These are phyloP conservation scores for Peronospora belbahrii DNA, from an alignment of 352 stramenopile genomes.

Conservation along the genomic window DNA sequence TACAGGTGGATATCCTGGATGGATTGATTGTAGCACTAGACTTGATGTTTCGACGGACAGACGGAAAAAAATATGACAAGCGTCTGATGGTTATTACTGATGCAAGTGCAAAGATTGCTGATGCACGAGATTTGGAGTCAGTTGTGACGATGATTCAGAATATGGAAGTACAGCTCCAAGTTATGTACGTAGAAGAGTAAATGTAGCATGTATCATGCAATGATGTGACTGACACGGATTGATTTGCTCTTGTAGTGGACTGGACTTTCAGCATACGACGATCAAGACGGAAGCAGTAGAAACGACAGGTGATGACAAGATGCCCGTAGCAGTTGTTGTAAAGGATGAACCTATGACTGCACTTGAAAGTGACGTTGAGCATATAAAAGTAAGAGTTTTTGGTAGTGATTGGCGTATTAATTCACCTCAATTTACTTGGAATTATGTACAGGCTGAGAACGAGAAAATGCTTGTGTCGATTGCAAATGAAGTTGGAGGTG, in stretches of 20 bases:
- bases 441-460: constrained; percentile 47
- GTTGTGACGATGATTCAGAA: constrained; percentile 71
- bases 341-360: constrained; percentile 22
- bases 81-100: constrained; percentile 73
- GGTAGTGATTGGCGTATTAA: background rate
- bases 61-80: constrained; percentile 76
- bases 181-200: constrained; percentile 43
- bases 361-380: background rate
- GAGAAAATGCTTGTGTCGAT: constrained; percentile 85
- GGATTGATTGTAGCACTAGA: constrained; percentile 79
- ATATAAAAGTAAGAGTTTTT: constrained; percentile 19
- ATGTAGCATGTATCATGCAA: background rate
- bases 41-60: constrained; percentile 61
- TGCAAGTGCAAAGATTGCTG: constrained; percentile 47
- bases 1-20: constrained; percentile 62
- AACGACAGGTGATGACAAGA: constrained; percentile 21
- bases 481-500: constrained; percentile 52
- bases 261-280: constrained; percentile 59
- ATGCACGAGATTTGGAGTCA: constrained; percentile 53
- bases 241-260: constrained; percentile 20
- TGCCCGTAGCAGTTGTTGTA: constrained; percentile 2
- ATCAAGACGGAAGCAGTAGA: constrained; percentile 21
- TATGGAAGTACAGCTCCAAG: constrained; percentile 73
- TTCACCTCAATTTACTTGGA: background rate
- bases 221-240: background rate